phyloP scores from a whole-genome alignment of 2,329 filamentous ascomycete genomes.

The Aspergillus sojae region DNA sequence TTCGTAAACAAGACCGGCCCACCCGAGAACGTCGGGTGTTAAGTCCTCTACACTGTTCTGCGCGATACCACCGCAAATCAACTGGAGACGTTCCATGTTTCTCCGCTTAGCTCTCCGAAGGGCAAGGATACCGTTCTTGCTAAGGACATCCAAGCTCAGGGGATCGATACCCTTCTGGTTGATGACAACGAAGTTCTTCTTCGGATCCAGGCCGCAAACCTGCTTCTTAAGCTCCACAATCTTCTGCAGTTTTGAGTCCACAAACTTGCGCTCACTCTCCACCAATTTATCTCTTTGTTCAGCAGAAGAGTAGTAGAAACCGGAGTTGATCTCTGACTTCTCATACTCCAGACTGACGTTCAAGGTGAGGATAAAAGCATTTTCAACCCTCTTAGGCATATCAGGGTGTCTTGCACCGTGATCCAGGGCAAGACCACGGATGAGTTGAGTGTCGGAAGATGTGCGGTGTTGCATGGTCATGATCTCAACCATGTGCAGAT shows the following conservation, averaged over 20 bases:
- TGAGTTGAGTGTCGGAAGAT: slow-evolving; percentile 93
- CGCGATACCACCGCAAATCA: slow-evolving; percentile 85
- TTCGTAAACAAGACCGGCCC: slow-evolving; percentile 96
- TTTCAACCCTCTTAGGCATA: slow-evolving; percentile 95
- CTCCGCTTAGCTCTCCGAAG: slow-evolving; percentile 92
- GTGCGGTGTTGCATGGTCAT: slow-evolving; percentile 99
- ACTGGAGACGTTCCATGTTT: slow-evolving; percentile 98
- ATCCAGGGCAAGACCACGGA: slow-evolving; percentile 87
- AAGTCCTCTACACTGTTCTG: slow-evolving; percentile 98
- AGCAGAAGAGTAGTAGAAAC: slow-evolving; percentile 97
- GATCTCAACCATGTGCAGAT: slow-evolving; percentile 98
- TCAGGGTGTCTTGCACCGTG: slow-evolving; percentile 96
- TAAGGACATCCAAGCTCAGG: slow-evolving; percentile 89
- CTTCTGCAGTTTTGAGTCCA: slow-evolving; percentile 94
- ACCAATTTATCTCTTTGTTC: slow-evolving; percentile 98
- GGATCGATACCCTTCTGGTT: slow-evolving; percentile 99
- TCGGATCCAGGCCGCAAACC: slow-evolving; percentile 88
- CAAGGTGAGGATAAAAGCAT: slow-evolving; percentile 90
- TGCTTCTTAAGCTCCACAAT: slow-evolving; percentile 98
- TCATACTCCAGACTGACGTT: slow-evolving; percentile 98
- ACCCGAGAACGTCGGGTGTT: slow-evolving; percentile 83
- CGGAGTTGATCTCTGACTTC: slow-evolving; percentile 98
- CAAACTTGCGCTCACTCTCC: slow-evolving; percentile 92
- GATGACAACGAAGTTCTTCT: slow-evolving; percentile 95
- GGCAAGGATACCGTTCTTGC: slow-evolving; percentile 97